A percentile compares a stretch with the other conserved stretches of the same genome.
Evolutionary conservation across 495 filamentous ascomycete genomes (phyloP).

Genomic region (Penicillium fimorum): DNA sequence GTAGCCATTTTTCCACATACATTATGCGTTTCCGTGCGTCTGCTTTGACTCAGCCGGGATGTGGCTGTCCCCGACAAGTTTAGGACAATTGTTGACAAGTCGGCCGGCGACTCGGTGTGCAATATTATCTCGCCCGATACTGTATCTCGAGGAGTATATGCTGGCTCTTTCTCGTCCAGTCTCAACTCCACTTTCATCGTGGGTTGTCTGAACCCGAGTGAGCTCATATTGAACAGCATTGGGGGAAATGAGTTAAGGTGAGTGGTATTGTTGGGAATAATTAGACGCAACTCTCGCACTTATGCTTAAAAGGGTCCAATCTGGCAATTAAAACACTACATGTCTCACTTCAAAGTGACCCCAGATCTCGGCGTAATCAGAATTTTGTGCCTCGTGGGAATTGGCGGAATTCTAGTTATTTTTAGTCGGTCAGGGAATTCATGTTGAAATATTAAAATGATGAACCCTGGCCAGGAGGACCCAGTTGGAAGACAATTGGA

Average conservation of each 20-base stretch:
- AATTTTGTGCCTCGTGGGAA: conserved; percentile 4
- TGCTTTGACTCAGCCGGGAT: not conserved
- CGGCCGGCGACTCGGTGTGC: not conserved
- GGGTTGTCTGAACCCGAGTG: not conserved
- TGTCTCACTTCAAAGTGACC: conserved; percentile 4
- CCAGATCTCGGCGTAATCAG: not conserved
- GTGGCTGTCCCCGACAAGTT: conserved; percentile 3
- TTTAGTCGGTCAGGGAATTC: not conserved
- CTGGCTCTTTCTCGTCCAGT: not conserved
- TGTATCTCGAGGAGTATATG: conserved; percentile 1
- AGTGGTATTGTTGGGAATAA: not conserved
- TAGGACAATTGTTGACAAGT: conserved; percentile 3
- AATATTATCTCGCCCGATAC: conserved; percentile 5
- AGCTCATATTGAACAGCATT: not conserved
- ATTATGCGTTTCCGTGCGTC: conserved; percentile 2
- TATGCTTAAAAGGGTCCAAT: not conserved
- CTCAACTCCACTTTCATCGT: conserved; percentile 1
- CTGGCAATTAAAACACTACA: not conserved
- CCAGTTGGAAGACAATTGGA: not conserved
- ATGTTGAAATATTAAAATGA: not conserved
- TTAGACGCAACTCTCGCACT: not conserved
- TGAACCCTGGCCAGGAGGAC: not conserved
- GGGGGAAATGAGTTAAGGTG: not conserved
- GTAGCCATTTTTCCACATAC: not conserved
- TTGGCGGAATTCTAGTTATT: not conserved